Percentiles rank a stretch among this genome's conserved stretches.
Evolutionary conservation across 2,329 filamentous ascomycete genomes (phyloP).

Genomic region (Dactylellina haptotyla): DNA sequence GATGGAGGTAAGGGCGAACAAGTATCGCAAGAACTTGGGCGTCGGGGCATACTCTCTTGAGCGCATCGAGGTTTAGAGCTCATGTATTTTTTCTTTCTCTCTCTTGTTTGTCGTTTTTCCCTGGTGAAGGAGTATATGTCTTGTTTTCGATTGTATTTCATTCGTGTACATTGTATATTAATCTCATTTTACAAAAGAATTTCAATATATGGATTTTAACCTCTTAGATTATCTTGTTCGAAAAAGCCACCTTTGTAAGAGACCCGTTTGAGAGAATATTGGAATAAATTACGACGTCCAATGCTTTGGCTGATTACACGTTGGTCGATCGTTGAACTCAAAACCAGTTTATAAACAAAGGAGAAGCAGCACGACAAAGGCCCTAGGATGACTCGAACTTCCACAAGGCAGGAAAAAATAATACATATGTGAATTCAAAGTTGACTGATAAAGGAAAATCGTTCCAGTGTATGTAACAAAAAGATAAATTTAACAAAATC

Average conservation of each 20-base stretch:
- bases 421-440: constrained; percentile 4
- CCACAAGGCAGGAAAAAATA: neutral
- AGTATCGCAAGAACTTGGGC: constrained; percentile 43
- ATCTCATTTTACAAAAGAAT: neutral
- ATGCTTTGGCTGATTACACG: constrained; percentile 1
- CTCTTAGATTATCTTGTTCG: too few relatives aligned
- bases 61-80: constrained; percentile 39
- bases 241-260: too few relatives aligned
- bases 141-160: too few relatives aligned
- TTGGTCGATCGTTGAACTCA: neutral
- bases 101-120: constrained; percentile 1
- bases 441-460: constrained; percentile 29
- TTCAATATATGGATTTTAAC: neutral
- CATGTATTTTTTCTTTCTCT: neutral
- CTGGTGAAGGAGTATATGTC: constrained; percentile 4
- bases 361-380: neutral
- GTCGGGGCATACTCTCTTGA: constrained; percentile 52
- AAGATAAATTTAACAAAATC: constrained; percentile 14
- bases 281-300: too few relatives aligned
- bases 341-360: too few relatives aligned
- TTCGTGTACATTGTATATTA: constrained; percentile 42
- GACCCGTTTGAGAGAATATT: too few relatives aligned
- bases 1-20: constrained; percentile 36
- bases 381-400: neutral
- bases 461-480: too few relatives aligned